A percentile compares a stretch with the other conserved stretches of the same genome.
These are phyloP conservation scores for Solioccasus polychromus DNA, from an alignment of 768 basidiomycete genomes.

Conservation along the genomic window DNA sequence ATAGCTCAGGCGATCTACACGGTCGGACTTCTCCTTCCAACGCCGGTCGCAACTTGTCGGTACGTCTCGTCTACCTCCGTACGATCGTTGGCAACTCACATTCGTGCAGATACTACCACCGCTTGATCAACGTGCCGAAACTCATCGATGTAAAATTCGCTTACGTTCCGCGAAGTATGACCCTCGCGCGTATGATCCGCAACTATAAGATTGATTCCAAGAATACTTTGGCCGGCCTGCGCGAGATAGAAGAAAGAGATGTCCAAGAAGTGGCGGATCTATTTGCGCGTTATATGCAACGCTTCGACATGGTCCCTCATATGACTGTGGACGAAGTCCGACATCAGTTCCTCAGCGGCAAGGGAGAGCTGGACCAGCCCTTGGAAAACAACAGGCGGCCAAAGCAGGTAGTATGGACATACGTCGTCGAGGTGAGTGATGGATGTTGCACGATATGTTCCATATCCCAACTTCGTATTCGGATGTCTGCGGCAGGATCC, in stretches of 20 bases:
- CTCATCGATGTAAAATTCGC: constrained; percentile 89
- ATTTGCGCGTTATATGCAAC: constrained; percentile 72
- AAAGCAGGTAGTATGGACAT: constrained; percentile 92
- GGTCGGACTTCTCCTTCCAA: constrained; percentile 89
- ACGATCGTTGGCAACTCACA: constrained; percentile 7
- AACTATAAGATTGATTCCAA: constrained; percentile 62
- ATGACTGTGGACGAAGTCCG: constrained; percentile 74
- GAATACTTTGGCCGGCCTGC: constrained; percentile 58
- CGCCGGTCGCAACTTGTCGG: constrained; percentile 86
- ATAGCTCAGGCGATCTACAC: constrained; percentile 98
- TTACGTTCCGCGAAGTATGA: constrained; percentile 81
- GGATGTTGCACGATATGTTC: constrained; percentile 12
- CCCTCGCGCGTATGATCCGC: constrained; percentile 86
- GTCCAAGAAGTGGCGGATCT: constrained; percentile 67
- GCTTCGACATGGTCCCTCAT: constrained; percentile 80
- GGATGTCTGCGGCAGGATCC: constrained; percentile 57
- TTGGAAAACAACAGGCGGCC: constrained; percentile 42
- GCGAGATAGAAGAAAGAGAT: constrained; percentile 87
- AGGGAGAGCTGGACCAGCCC: constrained; percentile 49
- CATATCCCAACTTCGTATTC: not conserved
- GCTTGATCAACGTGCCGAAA: constrained; percentile 87
- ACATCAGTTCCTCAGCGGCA: constrained; percentile 88
- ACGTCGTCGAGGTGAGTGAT: constrained; percentile 82
- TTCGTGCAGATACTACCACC: constrained; percentile 77
- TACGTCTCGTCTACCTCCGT: constrained; percentile 33